Conservation (phyloP, 345 rosid species). For the Populus davidiana region DNA sequence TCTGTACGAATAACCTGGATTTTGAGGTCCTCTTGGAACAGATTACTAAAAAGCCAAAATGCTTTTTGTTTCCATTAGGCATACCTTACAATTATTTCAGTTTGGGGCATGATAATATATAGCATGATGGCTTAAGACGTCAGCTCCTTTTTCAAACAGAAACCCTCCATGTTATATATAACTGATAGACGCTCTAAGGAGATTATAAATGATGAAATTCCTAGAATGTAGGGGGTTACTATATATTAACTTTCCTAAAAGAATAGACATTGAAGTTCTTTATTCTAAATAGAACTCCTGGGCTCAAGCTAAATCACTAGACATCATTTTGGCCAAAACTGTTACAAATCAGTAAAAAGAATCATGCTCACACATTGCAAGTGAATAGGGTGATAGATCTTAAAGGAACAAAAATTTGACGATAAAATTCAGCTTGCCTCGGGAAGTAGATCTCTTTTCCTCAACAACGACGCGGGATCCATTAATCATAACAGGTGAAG, state of each 20-base stretch:
- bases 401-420: neutral
- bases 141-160: neutral
- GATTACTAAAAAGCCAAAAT: too few relatives aligned
- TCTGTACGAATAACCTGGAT: too few relatives aligned
- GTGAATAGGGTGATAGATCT: neutral
- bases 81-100: neutral
- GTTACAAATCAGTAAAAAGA: too few relatives aligned
- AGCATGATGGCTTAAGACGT: neutral
- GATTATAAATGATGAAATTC: neutral
- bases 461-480: slow-evolving; percentile 71
- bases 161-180: neutral
- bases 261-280: neutral
- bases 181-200: neutral
- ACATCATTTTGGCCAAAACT: too few relatives aligned
- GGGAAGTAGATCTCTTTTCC: slow-evolving; percentile 79
- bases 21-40: too few relatives aligned
- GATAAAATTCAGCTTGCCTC: slow-evolving; percentile 57
- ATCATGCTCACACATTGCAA: neutral
- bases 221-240: neutral
- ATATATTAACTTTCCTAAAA: neutral
- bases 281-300: neutral
- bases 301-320: too few relatives aligned
- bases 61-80: neutral
- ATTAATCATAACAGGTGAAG: slow-evolving; percentile 68
- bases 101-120: neutral